Base-by-base conservation (phyloP, 169 alveolate species). In the Plasmodium malariae region DNA sequence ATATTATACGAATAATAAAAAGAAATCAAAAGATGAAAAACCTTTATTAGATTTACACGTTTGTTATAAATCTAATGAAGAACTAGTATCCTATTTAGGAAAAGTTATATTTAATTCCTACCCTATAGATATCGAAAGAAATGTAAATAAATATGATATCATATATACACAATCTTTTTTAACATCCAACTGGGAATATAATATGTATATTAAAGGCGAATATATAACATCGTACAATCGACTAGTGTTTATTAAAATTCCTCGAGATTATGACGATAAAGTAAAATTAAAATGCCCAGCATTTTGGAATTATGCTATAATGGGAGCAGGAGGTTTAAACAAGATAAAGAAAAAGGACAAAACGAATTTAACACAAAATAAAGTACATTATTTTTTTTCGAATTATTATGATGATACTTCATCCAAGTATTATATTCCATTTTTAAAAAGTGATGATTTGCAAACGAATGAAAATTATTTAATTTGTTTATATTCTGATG, bases 401-500 rank as follows among this genome's bases (percentile, higher is more conserved):
- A 67, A 65, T 65, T n/a, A n/a, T n/a, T n/a, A 63, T 55, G 45
- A 74, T 74, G 59, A 62, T n/a, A 36, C 3, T 14, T 1, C 36
- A 54, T n/a, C 30, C 6, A 14, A 34, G 14, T 83, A 83, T 45
- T 83, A 68, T 34, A 67, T 83, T 26, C 91, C 91, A 12, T 83
- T 55, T 67, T 36, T 83, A 37, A 83, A 83, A 83, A 69, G 60
- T 28, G 85, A 55, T 83, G 83, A 83, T 5, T 83, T 83, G 68
- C 80, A 83, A 83, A 51, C 85, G 7, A 83, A 68, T 68, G 80
- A 83, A 24, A 83, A 28, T 32, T 83, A 83, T 30, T 30, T 57
- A 1, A 65, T 83, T 37, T 83, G 91, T 67, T 51, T 83, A 65
- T 83, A 83, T 70, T 83, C 91, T 3, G 91, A 83, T 51, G 91